Percentiles rank a stretch among this genome's conserved stretches.
Evolutionary conservation across 192 early-diverging fungal species (phyloP).

Genomic region (Backusella tarrabulga): DNA sequence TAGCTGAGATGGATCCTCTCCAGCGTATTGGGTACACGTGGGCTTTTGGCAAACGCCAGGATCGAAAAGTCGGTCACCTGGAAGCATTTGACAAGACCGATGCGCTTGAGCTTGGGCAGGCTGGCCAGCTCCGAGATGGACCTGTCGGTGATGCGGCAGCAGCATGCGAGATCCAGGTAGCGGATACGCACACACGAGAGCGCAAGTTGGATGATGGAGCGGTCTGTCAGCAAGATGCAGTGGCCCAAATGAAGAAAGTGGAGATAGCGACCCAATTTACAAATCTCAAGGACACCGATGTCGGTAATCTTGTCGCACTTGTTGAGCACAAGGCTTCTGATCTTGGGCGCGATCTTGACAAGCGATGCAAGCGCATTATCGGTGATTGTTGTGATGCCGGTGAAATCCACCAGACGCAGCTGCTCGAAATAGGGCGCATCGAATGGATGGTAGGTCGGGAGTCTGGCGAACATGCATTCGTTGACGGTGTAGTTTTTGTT

Average conservation of each 20-base stretch:
- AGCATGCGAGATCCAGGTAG: constrained; percentile 58
- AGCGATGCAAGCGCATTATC: constrained; percentile 47
- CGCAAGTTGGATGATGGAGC: constrained; percentile 45
- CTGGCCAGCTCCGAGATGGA: constrained; percentile 52
- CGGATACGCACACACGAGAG: constrained; percentile 50
- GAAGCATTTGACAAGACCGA: constrained; percentile 60
- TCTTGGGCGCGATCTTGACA: constrained; percentile 48
- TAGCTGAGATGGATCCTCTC: constrained; percentile 60
- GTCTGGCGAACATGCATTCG: constrained; percentile 37
- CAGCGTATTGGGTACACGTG: constrained; percentile 40
- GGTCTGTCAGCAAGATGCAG: constrained; percentile 51
- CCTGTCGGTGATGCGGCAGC: constrained; percentile 49
- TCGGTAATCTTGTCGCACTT: constrained; percentile 58
- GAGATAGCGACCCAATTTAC: constrained; percentile 48
- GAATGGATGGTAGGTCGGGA: neutral
- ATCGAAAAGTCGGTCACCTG: constrained; percentile 56
- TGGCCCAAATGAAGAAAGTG: constrained; percentile 62
- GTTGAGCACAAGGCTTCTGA: constrained; percentile 53
- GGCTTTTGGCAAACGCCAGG: constrained; percentile 44
- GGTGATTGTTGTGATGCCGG: constrained; percentile 42
- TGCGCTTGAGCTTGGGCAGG: constrained; percentile 52
- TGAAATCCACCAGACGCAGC: constrained; percentile 54
- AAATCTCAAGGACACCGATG: constrained; percentile 44
- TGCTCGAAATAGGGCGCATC: constrained; percentile 41
- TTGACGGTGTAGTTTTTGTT: constrained; percentile 19